Evolutionary conservation across 345 rosid species (phyloP).

Genomic region (Toxicodendron radicans): DNA sequence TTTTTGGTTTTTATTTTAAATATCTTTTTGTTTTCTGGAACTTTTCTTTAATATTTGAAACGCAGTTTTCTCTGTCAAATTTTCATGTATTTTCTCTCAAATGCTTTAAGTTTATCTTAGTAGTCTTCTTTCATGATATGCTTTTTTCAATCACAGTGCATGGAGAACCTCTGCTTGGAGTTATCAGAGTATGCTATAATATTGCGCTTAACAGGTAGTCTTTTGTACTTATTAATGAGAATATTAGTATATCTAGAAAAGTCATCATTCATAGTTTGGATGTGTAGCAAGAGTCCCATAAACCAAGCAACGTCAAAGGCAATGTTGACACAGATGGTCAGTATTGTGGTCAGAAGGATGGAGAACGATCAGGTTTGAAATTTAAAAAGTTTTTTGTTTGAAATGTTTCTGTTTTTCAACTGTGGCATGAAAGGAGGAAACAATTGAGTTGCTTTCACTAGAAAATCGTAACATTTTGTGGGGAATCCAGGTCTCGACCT

Average conservation of each 20-base stretch:
- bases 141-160: constrained; percentile 59
- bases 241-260: constrained; percentile 16
- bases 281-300: constrained; percentile 92
- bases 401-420: neutral
- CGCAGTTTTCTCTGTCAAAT: neutral
- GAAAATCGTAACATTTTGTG: constrained; percentile 31
- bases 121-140: constrained; percentile 1
- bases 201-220: constrained; percentile 92
- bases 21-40: neutral
- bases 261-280: constrained; percentile 34
- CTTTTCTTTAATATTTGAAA: neutral
- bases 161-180: constrained; percentile 95
- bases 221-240: constrained; percentile 3
- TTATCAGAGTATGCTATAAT: constrained; percentile 93
- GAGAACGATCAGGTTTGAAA: constrained; percentile 77
- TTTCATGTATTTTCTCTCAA: constrained; percentile 5
- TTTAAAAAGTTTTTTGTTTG: constrained; percentile 20
- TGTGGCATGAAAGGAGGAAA: constrained; percentile 4
- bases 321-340: constrained; percentile 98
- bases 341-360: constrained; percentile 94
- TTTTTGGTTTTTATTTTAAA: neutral
- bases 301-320: constrained; percentile 99
- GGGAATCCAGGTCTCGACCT: constrained; percentile 57
- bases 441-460: constrained; percentile 21
- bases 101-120: neutral